These are phyloP conservation scores for Xylariales sp. DNA, from an alignment of 2,329 filamentous ascomycete genomes.

Conservation along the genomic window DNA sequence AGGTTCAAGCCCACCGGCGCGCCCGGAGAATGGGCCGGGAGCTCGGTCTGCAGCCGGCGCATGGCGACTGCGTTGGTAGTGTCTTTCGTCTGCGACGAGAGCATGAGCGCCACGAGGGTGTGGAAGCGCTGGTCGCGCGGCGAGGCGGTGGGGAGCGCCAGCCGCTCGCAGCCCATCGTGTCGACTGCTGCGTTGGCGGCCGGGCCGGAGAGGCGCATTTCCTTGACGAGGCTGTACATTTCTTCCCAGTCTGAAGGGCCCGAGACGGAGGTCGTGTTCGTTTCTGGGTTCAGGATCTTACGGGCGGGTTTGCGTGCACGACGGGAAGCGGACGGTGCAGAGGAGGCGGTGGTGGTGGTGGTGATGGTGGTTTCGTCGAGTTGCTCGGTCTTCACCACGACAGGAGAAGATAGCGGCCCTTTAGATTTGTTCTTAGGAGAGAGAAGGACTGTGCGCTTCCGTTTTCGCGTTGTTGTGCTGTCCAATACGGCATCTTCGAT, in stretches of 20 bases:
- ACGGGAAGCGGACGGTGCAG: conserved; percentile 1
- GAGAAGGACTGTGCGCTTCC: conserved; percentile 19
- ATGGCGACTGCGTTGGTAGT: conserved; percentile 84
- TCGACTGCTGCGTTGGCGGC: conserved; percentile 80
- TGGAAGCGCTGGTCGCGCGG: conserved; percentile 68
- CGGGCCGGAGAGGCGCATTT: conserved; percentile 63
- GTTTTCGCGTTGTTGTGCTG: conserved; percentile 17
- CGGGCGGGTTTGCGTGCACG: conserved; percentile 24
- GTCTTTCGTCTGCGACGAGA: conserved; percentile 90
- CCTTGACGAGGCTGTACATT: conserved; percentile 71
- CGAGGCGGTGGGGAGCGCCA: conserved; percentile 52
- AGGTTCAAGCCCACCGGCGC: conserved; percentile 59
- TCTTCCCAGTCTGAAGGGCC: conserved; percentile 55
- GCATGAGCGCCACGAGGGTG: conserved; percentile 82
- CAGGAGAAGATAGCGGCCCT: not conserved
- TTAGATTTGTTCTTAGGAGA: too few relatives aligned
- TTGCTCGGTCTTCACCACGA: conserved; percentile 13
- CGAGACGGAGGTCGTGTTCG: conserved; percentile 13
- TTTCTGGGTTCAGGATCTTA: conserved; percentile 18
- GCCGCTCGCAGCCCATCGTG: conserved; percentile 89
- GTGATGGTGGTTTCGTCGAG: conserved; percentile 8
- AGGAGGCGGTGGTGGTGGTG: conserved; percentile 3
- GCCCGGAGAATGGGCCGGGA: conserved; percentile 47
- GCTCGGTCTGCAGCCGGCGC: conserved; percentile 68
- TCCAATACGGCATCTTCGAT: conserved; percentile 25